Evolutionary conservation across 176 grass and related monocot genomes (phyloP).

Genomic region (Oryza punctata): DNA sequence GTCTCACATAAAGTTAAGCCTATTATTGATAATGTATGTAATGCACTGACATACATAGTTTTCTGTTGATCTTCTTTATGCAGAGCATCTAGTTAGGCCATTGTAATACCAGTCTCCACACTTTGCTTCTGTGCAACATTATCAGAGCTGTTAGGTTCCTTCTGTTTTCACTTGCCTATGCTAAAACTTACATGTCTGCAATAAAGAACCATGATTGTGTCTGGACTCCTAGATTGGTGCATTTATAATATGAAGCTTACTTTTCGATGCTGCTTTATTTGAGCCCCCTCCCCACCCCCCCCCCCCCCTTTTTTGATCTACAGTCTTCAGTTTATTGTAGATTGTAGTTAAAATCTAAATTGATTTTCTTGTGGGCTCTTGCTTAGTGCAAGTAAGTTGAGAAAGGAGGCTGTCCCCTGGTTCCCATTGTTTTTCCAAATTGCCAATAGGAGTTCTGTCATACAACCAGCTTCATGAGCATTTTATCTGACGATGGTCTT

Average conservation of each 20-base stretch:
- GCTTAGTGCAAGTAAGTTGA: background rate
- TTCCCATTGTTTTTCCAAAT: background rate
- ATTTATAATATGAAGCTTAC: background rate
- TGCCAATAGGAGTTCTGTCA: background rate
- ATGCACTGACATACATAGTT: background rate
- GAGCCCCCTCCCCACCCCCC: background rate
- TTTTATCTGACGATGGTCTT: background rate
- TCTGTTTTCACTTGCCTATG: conserved; percentile 6
- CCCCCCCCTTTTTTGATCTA: background rate
- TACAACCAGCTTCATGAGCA: conserved; percentile 1
- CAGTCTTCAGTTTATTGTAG: background rate
- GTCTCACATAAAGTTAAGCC: background rate
- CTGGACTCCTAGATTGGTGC: conserved; percentile 9
- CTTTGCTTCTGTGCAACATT: conserved; percentile 25
- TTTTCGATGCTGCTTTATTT: conserved; percentile 6
- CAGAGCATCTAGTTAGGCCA: background rate
- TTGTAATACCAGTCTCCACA: background rate
- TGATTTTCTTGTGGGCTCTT: background rate
- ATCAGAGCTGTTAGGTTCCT: background rate
- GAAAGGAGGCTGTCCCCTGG: background rate
- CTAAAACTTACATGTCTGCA: conserved; percentile 15
- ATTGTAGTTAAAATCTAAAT: background rate
- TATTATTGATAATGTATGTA: background rate
- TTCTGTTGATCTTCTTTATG: background rate
- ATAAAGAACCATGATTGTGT: background rate